Evolutionary conservation across 2,329 filamentous ascomycete species (phyloP), one percentile per base, ranked within the genome.

Genomic region (Blastomyces silverae): DNA sequence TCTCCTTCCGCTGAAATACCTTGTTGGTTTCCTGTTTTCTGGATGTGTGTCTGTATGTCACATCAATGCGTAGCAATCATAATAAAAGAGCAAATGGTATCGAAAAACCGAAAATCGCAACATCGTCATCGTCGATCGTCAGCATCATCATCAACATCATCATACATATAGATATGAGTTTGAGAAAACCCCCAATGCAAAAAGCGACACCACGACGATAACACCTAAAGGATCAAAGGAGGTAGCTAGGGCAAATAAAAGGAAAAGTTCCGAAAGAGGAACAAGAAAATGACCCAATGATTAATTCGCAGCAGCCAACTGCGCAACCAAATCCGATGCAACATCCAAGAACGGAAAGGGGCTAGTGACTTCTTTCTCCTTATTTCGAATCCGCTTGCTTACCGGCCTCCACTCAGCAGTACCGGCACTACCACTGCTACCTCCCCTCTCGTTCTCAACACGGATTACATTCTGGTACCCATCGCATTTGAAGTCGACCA

Each of bases 401-500:
- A 81, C 76, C n/a, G 75, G 80, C 72, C 71, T 76, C 81, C 70
- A 85, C 71, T 72, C 85, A 2, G 71, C 70, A 20, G 25, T 28
- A 22, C 10, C 55, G 13, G n/a, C 48, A 28, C 48, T 22, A 11
- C 77, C 76, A 20, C 73, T 72, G 28, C 75, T 61, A 22, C 61
- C 65, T 20, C 48, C 48, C 3, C 48, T 22, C 48, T 69, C 67
- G 15, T 64, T 50, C 42, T 66, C 66, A 39, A 66, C 57, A 61
- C 89, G 80, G 69, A 88, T 86, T 60, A 93, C 88, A 64, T 94
- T 91, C 79, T 99, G 94, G 78, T 99, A 99, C 25, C 94, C 94
- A 17, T 94, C 92, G 76, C 93, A 97, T 76, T 97, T 97, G 82
- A 99, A 99, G 76, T 99, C 94, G 60, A 99, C 94, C 67, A 99